phyloP scores from a whole-genome alignment of 257 asterid genomes.

The Lycium barbarum region DNA sequence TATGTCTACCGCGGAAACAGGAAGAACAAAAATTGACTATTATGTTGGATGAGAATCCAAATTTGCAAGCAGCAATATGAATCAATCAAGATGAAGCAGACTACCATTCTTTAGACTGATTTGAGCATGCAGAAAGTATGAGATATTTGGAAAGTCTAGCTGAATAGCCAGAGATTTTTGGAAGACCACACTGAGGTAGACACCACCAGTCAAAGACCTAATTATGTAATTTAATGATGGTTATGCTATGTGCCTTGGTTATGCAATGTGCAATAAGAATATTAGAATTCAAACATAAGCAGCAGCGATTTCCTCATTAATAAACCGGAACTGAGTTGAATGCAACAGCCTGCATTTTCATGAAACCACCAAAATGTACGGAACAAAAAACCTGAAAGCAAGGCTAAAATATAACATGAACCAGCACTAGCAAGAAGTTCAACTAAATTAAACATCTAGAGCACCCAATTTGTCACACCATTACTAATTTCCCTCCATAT shows the following conservation, averaged over 20 bases:
- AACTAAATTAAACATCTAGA: background rate
- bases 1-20: background rate
- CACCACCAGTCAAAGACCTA: background rate
- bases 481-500: background rate
- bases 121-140: conserved; percentile 12
- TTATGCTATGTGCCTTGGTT: background rate
- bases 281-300: conserved; percentile 24
- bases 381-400: background rate
- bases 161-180: background rate
- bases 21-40: background rate
- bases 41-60: background rate
- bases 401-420: background rate
- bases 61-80: conserved; percentile 9
- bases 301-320: background rate
- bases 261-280: background rate
- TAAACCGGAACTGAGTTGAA: background rate
- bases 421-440: background rate
- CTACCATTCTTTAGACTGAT: conserved; percentile 3
- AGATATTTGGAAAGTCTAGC: background rate
- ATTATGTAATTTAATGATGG: background rate
- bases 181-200: background rate
- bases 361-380: background rate
- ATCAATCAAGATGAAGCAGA: background rate
- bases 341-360: background rate
- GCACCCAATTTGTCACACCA: conserved; percentile 16